Evolutionary conservation across 2,329 filamentous ascomycete genomes (phyloP).

Genomic region (Emmonsiellopsis sp.): DNA sequence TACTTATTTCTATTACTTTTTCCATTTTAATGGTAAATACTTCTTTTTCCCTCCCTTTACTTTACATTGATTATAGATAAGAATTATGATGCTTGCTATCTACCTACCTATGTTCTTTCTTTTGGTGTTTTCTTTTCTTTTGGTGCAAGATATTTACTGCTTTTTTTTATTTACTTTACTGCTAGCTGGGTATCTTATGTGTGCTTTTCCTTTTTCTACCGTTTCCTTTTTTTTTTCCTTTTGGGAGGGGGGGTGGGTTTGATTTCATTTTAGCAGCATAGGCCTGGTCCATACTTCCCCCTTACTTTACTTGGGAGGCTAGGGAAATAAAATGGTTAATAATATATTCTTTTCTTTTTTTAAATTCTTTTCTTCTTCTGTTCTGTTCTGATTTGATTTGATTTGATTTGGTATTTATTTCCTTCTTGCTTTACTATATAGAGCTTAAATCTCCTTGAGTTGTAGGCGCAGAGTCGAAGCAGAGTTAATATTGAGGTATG

Average conservation of each 20-base stretch:
- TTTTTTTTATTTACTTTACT: neutral
- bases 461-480: too few species aligned
- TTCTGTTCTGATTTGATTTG: too few species aligned
- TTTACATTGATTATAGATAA: neutral
- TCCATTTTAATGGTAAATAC: neutral
- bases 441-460: too few species aligned
- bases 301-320: too few species aligned
- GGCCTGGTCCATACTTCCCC: too few species aligned
- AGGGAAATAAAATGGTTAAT: too few species aligned
- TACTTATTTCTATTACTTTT: neutral
- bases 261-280: neutral
- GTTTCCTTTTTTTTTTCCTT: neutral
- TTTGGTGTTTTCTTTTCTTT: slow-evolving; percentile 9
- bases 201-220: neutral
- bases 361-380: too few species aligned
- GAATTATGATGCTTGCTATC: neutral
- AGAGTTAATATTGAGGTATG: too few species aligned
- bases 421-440: too few species aligned
- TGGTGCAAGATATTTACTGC: neutral
- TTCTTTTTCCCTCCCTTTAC: neutral
- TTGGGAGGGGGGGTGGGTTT: neutral
- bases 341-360: neutral
- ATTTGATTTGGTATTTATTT: too few species aligned
- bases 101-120: neutral
- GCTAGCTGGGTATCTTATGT: neutral